phyloP scores from a whole-genome alignment of 768 basidiomycete species.

The Trametes cinnabarina region DNA sequence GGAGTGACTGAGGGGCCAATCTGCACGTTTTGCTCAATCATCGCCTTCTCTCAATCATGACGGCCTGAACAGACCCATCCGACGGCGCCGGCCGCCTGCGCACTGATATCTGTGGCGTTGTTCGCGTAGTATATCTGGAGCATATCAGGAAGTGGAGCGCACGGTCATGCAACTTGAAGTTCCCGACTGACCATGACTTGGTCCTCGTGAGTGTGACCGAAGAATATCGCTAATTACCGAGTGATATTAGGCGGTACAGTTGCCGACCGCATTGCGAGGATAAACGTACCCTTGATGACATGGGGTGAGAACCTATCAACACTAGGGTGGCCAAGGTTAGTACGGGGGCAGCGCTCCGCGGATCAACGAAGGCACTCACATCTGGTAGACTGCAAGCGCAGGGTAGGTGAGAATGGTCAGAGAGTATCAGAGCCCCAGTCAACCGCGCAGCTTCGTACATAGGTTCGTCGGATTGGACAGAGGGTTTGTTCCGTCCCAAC shows the following conservation, averaged over 20 bases:
- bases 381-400: slow-evolving; percentile 43
- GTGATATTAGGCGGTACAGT: no score
- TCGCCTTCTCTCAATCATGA: neutral
- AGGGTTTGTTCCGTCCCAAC: slow-evolving; percentile 73
- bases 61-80: slow-evolving; percentile 44
- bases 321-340: slow-evolving; percentile 32
- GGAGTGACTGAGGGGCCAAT: slow-evolving; percentile 72
- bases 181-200: slow-evolving; percentile 51
- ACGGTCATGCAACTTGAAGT: slow-evolving; percentile 4
- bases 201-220: slow-evolving; percentile 76
- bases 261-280: no score
- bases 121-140: slow-evolving; percentile 67
- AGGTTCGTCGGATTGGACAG: slow-evolving; percentile 65
- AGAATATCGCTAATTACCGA: slow-evolving; percentile 80
- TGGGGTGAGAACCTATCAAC: slow-evolving; percentile 79
- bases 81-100: slow-evolving; percentile 53
- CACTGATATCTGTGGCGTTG: slow-evolving; percentile 61
- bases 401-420: slow-evolving; percentile 36
- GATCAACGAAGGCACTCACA: slow-evolving; percentile 32
- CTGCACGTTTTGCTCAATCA: slow-evolving; percentile 33
- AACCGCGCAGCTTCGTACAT: slow-evolving; percentile 42
- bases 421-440: neutral
- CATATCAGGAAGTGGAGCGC: neutral
- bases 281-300: slow-evolving; percentile 66
- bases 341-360: neutral